Base-by-base conservation (phyloP, 192 early-diverging fungal species). In the Podila minutissima region DNA sequence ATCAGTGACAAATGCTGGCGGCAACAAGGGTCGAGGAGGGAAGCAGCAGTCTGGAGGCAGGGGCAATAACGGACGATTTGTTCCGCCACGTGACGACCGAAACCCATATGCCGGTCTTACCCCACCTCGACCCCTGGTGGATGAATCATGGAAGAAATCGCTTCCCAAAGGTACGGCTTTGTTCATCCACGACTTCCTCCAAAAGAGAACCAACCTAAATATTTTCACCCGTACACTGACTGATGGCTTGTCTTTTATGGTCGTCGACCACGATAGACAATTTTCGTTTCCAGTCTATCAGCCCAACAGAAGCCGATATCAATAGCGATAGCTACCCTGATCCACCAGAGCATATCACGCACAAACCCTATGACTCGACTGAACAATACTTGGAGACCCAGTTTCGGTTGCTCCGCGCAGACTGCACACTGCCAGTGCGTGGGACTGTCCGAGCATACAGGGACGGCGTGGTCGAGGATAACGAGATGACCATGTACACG, bases 351-450 rank as follows among this genome's bases (percentile, higher is more conserved):
- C 89, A 89, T 64, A 74, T 72, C 29, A 59, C 72, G 10, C 68
- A 82, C 33, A 71, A 51, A 11, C 67, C 83, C 12, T 89, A 90
- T 29, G 75, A 85, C 19, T 79, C 72, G 7, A 74, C 83, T 0
- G 86, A 90, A 6, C 68, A 87, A 55, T 90, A 90, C 67, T 64
- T 88, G 0, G 67, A 83, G 49, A 89, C 89, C 0, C 89, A 88
- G 50, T 89, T 84, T 61, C 64, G 59, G 31, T 69, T 90, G 26
- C 74, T 90, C 59, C 84, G 88, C 15, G 85, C 86, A n/a, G 89
- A 90, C 59, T 88, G 77, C 41, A 66, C 83, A 17, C 72, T 88
- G 11, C 87, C 89, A 22, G 67, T 90, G 28, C 78, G 86, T 55
- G 66, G 81, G 33, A 86, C 87, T 10, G 85, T 90, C 49, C 53